Evolutionary conservation across 345 rosid species (phyloP).

Genomic region (Brassica napus): DNA sequence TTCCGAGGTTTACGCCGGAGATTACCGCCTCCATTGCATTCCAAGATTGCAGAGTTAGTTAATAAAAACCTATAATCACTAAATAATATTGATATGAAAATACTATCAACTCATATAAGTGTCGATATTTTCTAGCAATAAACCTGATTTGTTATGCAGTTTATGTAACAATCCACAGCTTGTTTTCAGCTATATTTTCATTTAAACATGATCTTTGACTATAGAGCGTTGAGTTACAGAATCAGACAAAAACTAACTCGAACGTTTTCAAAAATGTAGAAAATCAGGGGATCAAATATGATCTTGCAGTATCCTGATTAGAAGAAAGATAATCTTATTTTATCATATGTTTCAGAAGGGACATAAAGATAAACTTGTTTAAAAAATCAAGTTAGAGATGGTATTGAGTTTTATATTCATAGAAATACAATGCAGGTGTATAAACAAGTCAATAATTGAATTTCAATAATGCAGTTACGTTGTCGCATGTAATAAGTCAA

Average conservation of each 20-base stretch:
- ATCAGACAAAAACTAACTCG: background rate
- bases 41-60: background rate
- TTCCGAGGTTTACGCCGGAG: too few relatives aligned
- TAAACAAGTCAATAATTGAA: constrained; percentile 21
- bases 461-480: constrained; percentile 18
- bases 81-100: background rate
- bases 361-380: constrained; percentile 17
- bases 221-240: background rate
- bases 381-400: background rate
- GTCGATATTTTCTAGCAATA: background rate
- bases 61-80: background rate
- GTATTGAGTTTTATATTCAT: constrained; percentile 2
- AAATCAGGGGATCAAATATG: too few relatives aligned
- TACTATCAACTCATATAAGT: background rate
- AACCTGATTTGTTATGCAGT: background rate
- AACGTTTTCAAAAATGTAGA: background rate
- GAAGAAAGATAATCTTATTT: constrained; percentile 1
- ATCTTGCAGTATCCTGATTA: background rate
- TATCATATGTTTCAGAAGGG: background rate
- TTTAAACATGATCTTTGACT: background rate
- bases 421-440: constrained; percentile 10
- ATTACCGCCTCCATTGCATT: too few relatives aligned
- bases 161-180: background rate
- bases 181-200: background rate
- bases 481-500: constrained; percentile 31